A percentile compares a stretch with the other conserved stretches of the same genome.
Evolutionary conservation across 805 yeast species (phyloP).

Genomic region (Lachancea waltii): DNA sequence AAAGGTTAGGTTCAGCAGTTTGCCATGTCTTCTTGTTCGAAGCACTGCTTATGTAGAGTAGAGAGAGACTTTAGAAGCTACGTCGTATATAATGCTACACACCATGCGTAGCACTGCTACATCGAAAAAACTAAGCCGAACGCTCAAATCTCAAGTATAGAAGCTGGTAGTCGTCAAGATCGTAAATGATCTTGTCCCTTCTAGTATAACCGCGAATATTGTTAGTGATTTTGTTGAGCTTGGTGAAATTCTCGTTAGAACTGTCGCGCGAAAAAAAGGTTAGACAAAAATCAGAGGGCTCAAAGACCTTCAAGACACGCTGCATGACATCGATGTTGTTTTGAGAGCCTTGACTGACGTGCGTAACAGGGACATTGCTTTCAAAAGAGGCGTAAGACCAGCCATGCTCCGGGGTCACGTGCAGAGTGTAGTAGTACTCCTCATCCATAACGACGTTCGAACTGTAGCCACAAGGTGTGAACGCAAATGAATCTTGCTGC

Average conservation of each 20-base stretch:
- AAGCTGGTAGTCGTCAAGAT: constrained; percentile 65
- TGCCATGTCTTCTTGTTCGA: too few species aligned
- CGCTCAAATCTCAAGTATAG: constrained; percentile 59
- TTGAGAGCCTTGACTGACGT: constrained; percentile 32
- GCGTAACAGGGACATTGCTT: constrained; percentile 59
- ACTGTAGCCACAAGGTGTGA: constrained; percentile 91
- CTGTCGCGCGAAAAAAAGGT: constrained; percentile 39
- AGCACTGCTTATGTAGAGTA: neutral
- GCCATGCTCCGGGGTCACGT: constrained; percentile 88
- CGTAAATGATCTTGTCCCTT: constrained; percentile 65
- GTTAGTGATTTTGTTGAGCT: constrained; percentile 30
- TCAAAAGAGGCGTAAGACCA: constrained; percentile 97
- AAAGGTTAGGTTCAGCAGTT: too few species aligned
- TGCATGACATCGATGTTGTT: constrained; percentile 50
- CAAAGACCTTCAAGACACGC: constrained; percentile 56
- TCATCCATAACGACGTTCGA: constrained; percentile 70
- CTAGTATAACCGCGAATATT: constrained; percentile 43
- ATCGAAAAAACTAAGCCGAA: neutral
- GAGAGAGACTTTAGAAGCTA: too few species aligned
- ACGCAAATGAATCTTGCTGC: constrained; percentile 69
- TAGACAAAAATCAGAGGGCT: constrained; percentile 69
- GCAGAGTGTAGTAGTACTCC: constrained; percentile 72
- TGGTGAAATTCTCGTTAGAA: constrained; percentile 30
- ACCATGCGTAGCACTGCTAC: neutral
- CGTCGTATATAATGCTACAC: too few species aligned